A percentile compares a stretch with the other conserved stretches of the same genome.
Evolutionary conservation across 140 eudicot species (phyloP).

Genomic region (Oenanthe javanica): DNA sequence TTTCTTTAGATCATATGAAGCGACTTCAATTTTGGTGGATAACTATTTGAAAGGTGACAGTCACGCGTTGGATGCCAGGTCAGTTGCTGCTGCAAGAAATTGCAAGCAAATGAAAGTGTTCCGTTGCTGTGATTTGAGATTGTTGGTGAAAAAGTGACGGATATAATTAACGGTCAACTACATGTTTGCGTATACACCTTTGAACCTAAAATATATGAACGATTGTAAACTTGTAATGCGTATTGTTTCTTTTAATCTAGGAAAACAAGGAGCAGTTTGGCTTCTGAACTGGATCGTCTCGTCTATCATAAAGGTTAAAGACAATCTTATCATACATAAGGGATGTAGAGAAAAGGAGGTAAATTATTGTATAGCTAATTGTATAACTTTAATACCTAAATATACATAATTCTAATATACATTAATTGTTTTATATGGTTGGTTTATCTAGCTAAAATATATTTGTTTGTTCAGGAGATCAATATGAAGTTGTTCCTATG

Average conservation of each 20-base stretch:
- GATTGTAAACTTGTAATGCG: neutral
- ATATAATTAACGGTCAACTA: no score
- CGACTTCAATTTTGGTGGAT: no score
- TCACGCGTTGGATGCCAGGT: neutral
- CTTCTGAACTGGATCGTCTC: neutral
- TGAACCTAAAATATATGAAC: no score
- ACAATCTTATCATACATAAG: neutral
- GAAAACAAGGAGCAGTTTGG: neutral
- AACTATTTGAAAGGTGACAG: neutral
- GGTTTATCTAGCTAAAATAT: no score
- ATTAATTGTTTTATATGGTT: no score
- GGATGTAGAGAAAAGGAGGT: neutral
- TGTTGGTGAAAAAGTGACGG: neutral
- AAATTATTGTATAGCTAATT: neutral
- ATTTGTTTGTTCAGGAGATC: neutral
- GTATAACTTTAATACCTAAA: neutral
- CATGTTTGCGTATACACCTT: neutral
- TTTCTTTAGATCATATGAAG: no score
- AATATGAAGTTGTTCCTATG: neutral
- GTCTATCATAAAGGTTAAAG: neutral
- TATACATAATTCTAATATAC: no score
- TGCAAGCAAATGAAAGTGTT: neutral
- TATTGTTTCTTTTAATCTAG: neutral
- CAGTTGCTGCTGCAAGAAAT: neutral
- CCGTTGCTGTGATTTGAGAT: neutral